phyloP scores from a whole-genome alignment of 305 asterid genomes.

The Solanum hybrid region DNA sequence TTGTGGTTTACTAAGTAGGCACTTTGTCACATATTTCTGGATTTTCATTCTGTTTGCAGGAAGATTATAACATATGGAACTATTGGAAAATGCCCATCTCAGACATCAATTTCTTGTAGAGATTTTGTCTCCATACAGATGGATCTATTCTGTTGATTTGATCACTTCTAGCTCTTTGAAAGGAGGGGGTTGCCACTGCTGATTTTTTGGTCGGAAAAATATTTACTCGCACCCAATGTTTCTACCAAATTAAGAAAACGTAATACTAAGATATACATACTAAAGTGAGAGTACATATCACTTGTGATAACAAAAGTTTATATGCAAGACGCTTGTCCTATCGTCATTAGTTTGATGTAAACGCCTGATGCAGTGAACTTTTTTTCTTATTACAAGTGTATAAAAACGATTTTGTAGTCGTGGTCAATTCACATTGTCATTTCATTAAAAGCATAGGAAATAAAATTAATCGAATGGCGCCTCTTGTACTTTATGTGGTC shows the following conservation, averaged over 20 bases:
- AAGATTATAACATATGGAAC: conserved; percentile 81
- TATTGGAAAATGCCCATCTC: conserved; percentile 77
- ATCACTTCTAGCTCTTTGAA: neutral
- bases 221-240: neutral
- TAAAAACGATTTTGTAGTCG: neutral
- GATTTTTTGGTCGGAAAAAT: neutral
- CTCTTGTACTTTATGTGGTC: neutral
- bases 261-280: neutral
- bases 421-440: neutral
- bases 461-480: neutral
- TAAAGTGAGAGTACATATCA: neutral
- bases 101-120: conserved; percentile 40
- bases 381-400: neutral
- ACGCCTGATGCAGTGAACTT: neutral
- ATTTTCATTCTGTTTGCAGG: conserved; percentile 34
- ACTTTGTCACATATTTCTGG: neutral
- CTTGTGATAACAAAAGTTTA: neutral
- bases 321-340: neutral
- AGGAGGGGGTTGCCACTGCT: neutral
- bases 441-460: neutral
- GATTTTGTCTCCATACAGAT: neutral
- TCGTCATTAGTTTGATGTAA: neutral
- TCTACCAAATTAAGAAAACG: neutral
- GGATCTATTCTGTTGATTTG: neutral
- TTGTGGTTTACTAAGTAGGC: neutral